Base-by-base conservation (phyloP, 192 early-diverging fungal genomes). In the Haplosporangium gracile region DNA sequence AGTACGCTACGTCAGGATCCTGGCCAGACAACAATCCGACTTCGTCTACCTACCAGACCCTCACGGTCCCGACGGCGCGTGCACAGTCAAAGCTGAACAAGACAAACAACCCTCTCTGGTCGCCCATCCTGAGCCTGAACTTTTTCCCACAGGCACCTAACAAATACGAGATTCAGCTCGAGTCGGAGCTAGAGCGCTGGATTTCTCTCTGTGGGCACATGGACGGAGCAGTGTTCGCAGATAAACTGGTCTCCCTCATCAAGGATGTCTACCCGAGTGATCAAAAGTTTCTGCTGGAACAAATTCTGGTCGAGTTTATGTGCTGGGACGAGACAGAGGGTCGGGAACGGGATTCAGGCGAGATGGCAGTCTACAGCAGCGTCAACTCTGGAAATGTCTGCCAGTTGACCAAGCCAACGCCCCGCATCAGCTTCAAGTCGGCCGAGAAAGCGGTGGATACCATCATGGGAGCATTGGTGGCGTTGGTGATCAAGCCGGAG, bases 211-310 rank as follows among this genome's bases (percentile, higher is more conserved):
- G 76, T 16, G 83, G 74, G 16, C 83, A 77, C 24, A 72, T 80
- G 74, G 74, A 80, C 5, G 83, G 83, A 0, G 78, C 78, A 15
- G 83, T 76, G 5, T 85, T 85, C 47, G 45, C 78, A 2, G 83
- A 85, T 18, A 69, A 68, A 11, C 42, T 85, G 43, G 70, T 72
- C 0, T 70, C 70, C 10, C 69, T 85, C 5, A 85, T 85, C 78
- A 80, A 77, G 36, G 74, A 78, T 13, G 83, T 85, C 26, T 85
- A 85, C 45, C 83, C 83, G 10, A 80, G 77, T 20, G 83, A 85
- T 36, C 83, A 85, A 77, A 85, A 85, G 69, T 85, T 85, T 69
- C 39, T 85, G 70, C 38, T 85, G 78, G 83, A 85, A 40, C 75
- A 76, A 57, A 69, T 85, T 20, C 53, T 85, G 60, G 77, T 85